Base-by-base conservation (phyloP, 75 land plant genomes). In the Azolla pinnata region DNA sequence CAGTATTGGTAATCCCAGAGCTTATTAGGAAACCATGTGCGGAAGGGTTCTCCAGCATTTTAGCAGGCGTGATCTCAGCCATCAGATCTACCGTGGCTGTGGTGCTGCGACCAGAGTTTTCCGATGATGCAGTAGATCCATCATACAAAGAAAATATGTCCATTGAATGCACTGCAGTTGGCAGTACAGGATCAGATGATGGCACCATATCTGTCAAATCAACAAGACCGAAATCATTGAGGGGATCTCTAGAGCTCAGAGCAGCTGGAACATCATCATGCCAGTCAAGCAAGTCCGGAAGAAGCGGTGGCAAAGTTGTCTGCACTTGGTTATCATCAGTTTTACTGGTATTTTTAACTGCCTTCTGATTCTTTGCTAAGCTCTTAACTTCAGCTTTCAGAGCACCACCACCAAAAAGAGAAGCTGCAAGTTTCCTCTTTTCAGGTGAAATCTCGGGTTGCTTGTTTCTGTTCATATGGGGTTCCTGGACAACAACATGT, bases 351-450 rank as follows among this genome's bases (percentile, higher is more conserved):
- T 54, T 53, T 16, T 54, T 38, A 57, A 70, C 75, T 24, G 79
- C 31, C 50, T 69, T 74, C 26, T 76, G 76, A 33, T 55, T 27
- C 40, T 59, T 54, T 7, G 67, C 56, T 50, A 80, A 28, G 34
- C 66, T 17, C 61, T 31, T 75, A 32, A 60, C 85, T n/a, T n/a
- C 81, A 42, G 65, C 53, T 72, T 76, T 79, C 17, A 75, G 44
- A 16, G 84, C n/a, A n/a, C n/a, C 54, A 0, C 81, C 73, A 21
- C 97, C 97, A 73, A 92, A 92, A 23, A 92, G 57, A 19, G 97
- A 92, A 28, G 97, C 97, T 29, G 97, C 97, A 59, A 92, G 67
- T 48, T 73, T 88, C 74, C 88, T 82, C 66, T 85, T 92, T 57
- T 92, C 97, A 21, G 79, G 60, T 40, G 95, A 70, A 32, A 85